Evolutionary conservation across 192 early-diverging fungal species (phyloP).

Genomic region (Coemansia sp.): DNA sequence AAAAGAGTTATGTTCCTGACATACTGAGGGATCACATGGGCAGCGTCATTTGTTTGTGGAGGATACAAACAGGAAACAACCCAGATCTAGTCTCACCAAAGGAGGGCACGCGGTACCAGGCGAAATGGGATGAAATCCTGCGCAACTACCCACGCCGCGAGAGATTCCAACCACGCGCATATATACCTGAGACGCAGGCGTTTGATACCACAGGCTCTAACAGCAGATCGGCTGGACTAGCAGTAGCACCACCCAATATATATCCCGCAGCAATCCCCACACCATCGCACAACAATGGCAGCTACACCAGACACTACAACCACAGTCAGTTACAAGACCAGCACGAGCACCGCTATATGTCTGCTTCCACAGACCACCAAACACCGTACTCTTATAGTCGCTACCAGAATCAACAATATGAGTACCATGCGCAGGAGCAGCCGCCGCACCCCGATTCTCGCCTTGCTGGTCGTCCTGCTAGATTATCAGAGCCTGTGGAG

Average conservation of each 20-base stretch:
- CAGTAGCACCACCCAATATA: not conserved
- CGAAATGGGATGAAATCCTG: slow-evolving; percentile 57
- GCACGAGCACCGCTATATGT: not conserved
- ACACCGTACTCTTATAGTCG: not conserved
- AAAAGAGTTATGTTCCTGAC: slow-evolving; percentile 54
- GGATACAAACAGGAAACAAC: slow-evolving; percentile 52
- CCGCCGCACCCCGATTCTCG: not conserved
- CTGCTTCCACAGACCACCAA: not conserved
- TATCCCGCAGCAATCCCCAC: not conserved
- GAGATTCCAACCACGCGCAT: slow-evolving; percentile 27
- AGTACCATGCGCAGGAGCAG: not conserved
- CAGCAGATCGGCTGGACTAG: slow-evolving; percentile 16
- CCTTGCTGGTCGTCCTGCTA: slow-evolving; percentile 11
- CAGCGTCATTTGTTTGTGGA: slow-evolving; percentile 54
- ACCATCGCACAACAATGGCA: slow-evolving; percentile 6
- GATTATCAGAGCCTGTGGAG: slow-evolving; percentile 36
- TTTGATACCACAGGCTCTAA: not conserved
- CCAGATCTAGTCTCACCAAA: slow-evolving; percentile 52
- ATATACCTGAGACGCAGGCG: slow-evolving; percentile 9
- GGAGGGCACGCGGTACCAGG: slow-evolving; percentile 50
- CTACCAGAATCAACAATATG: slow-evolving; percentile 16
- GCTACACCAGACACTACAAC: not conserved
- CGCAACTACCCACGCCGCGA: slow-evolving; percentile 51
- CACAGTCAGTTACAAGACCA: not conserved
- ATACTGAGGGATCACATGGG: slow-evolving; percentile 57